Evolutionary conservation across 1,284 basidiomycete genomes (phyloP).

Genomic region (Leccinum subrobustum): DNA sequence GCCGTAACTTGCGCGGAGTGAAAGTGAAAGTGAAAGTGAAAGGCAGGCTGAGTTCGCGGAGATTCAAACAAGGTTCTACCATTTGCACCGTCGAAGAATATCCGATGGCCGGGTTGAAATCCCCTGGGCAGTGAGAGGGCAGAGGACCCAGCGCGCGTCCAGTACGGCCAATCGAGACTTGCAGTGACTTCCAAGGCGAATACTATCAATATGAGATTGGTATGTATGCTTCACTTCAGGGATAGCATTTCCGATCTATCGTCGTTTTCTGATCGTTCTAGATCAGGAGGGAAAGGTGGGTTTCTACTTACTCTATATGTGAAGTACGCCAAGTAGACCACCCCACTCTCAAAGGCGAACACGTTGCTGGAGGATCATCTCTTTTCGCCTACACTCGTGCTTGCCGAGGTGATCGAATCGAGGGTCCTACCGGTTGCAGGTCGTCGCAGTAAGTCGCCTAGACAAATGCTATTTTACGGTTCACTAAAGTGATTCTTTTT

Average conservation of each 20-base stretch:
- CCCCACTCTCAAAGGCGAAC: slow-evolving; percentile 48
- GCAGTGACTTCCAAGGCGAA: slow-evolving; percentile 55
- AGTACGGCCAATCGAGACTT: slow-evolving; percentile 48
- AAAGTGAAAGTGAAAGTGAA: too few species aligned
- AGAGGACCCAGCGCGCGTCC: slow-evolving; percentile 39
- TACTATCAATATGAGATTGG: background rate
- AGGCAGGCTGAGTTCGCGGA: background rate
- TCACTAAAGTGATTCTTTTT: background rate
- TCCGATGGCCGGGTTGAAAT: slow-evolving; percentile 47
- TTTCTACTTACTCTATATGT: slow-evolving; percentile 3
- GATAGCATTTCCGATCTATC: slow-evolving; percentile 10
- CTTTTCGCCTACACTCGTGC: slow-evolving; percentile 64
- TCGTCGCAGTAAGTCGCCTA: slow-evolving; percentile 16
- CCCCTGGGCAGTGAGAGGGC: slow-evolving; percentile 40
- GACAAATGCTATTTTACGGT: background rate
- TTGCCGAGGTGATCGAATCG: slow-evolving; percentile 63
- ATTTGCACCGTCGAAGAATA: slow-evolving; percentile 37
- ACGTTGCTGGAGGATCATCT: slow-evolving; percentile 70
- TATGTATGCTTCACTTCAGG: slow-evolving; percentile 1
- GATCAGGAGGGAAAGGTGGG: slow-evolving; percentile 58
- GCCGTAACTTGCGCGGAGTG: slow-evolving; percentile 15
- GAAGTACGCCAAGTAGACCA: background rate
- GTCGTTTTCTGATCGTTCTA: slow-evolving; percentile 1
- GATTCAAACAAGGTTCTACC: background rate
- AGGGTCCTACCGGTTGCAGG: slow-evolving; percentile 39